Evolutionary conservation across 768 basidiomycete species (phyloP).

Genomic region (Crucibulum laeve): DNA sequence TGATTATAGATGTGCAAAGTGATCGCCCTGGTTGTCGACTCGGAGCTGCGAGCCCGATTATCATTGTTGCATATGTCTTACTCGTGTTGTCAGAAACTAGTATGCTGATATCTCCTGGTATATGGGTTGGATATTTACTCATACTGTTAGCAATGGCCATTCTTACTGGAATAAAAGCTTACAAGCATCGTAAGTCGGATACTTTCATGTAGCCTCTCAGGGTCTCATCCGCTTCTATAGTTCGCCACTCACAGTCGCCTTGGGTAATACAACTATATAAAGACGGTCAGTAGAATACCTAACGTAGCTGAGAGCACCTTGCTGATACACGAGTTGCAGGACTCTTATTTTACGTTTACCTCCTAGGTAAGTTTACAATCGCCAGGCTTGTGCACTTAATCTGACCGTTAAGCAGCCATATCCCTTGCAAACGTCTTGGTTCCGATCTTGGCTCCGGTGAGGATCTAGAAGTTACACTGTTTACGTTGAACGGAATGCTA

Average conservation of each 20-base stretch:
- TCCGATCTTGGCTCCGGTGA: constrained; percentile 31
- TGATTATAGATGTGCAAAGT: constrained; percentile 12
- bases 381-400: background rate
- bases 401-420: constrained; percentile 17
- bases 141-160: constrained; percentile 28
- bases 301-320: background rate
- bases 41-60: constrained; percentile 26
- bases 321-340: constrained; percentile 17
- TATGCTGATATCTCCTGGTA: constrained; percentile 12
- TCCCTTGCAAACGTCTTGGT: constrained; percentile 36
- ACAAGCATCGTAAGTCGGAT: constrained; percentile 28
- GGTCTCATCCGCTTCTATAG: constrained; percentile 13
- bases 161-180: constrained; percentile 31
- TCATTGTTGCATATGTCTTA: constrained; percentile 32
- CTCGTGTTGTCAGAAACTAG: constrained; percentile 36
- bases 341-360: constrained; percentile 34
- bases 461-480: constrained; percentile 3
- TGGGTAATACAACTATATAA: constrained; percentile 34
- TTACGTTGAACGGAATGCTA: background rate
- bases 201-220: background rate
- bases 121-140: background rate
- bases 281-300: constrained; percentile 27
- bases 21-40: constrained; percentile 25
- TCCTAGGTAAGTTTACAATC: constrained; percentile 25
- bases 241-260: constrained; percentile 26